Percentiles rank a stretch among this genome's conserved stretches.
Evolutionary conservation across 805 yeast species (phyloP).

Genomic region (Lipomyces kockii): DNA sequence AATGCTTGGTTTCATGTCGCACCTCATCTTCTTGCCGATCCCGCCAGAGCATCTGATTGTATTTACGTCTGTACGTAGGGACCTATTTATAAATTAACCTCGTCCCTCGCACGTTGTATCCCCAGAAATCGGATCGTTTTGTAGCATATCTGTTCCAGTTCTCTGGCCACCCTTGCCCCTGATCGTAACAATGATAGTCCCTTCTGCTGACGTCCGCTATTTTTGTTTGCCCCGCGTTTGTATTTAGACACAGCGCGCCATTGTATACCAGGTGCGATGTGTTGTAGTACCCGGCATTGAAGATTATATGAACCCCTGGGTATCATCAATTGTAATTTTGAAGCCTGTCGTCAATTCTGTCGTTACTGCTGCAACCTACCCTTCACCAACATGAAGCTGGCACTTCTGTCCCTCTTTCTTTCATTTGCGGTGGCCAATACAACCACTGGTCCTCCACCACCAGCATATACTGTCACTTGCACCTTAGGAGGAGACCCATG

Average conservation of each 20-base stretch:
- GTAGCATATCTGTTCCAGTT: too few relatives aligned
- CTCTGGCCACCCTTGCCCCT: too few relatives aligned
- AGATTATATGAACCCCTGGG: not conserved
- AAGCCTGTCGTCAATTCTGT: not conserved
- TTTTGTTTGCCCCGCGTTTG: not conserved
- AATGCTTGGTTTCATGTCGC: too few relatives aligned
- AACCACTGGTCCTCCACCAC: constrained; percentile 4
- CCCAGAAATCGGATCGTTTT: too few relatives aligned
- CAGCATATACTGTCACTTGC: not conserved
- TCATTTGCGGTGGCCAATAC: not conserved
- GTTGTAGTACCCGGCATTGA: not conserved
- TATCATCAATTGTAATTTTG: not conserved
- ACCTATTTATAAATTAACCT: too few relatives aligned
- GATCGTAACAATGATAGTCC: not conserved
- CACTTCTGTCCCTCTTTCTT: not conserved
- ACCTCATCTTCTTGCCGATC: too few relatives aligned
- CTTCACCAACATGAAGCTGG: constrained; percentile 3
- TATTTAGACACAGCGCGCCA: not conserved
- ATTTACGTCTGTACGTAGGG: too few relatives aligned
- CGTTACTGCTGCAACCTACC: not conserved
- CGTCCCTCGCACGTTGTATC: too few relatives aligned
- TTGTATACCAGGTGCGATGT: not conserved
- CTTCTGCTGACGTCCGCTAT: not conserved
- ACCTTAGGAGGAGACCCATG: constrained; percentile 1
- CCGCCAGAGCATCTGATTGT: too few relatives aligned